Evolutionary conservation across 2,329 filamentous ascomycete genomes (phyloP).

Genomic region (Septoria petroselini): DNA sequence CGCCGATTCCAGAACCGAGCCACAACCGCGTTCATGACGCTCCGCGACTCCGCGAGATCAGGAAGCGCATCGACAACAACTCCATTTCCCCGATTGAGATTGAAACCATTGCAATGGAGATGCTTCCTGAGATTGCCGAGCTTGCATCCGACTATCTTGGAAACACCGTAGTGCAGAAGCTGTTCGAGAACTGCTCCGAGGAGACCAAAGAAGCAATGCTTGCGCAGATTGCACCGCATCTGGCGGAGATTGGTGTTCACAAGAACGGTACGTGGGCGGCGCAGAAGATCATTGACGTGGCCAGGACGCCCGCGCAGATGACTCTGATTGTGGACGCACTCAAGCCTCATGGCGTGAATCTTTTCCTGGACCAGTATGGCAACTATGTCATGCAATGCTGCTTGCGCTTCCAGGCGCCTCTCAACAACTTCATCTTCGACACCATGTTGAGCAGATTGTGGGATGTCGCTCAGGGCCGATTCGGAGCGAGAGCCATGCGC

Average conservation of each 20-base stretch:
- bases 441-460: conserved; percentile 92
- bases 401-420: conserved; percentile 82
- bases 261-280: conserved; percentile 99
- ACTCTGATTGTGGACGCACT: conserved; percentile 77
- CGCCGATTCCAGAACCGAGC: conserved; percentile 81
- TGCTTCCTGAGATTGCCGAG: conserved; percentile 96
- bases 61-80: conserved; percentile 96
- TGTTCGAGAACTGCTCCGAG: conserved; percentile 96
- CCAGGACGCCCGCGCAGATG: conserved; percentile 81
- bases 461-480: conserved; percentile 89
- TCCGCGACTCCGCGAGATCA: conserved; percentile 88
- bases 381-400: conserved; percentile 98
- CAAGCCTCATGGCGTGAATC: conserved; percentile 78
- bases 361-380: conserved; percentile 96
- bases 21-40: conserved; percentile 90
- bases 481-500: conserved; percentile 92
- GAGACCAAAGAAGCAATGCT: conserved; percentile 89
- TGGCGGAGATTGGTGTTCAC: conserved; percentile 95
- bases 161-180: conserved; percentile 98
- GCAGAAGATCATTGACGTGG: conserved; percentile 98
- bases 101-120: conserved; percentile 84
- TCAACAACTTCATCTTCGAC: conserved; percentile 97
- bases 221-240: conserved; percentile 77
- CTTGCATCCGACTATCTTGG: conserved; percentile 93
- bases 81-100: conserved; percentile 82